phyloP scores from a whole-genome alignment of 768 basidiomycete species.

The Mycena galericulata region DNA sequence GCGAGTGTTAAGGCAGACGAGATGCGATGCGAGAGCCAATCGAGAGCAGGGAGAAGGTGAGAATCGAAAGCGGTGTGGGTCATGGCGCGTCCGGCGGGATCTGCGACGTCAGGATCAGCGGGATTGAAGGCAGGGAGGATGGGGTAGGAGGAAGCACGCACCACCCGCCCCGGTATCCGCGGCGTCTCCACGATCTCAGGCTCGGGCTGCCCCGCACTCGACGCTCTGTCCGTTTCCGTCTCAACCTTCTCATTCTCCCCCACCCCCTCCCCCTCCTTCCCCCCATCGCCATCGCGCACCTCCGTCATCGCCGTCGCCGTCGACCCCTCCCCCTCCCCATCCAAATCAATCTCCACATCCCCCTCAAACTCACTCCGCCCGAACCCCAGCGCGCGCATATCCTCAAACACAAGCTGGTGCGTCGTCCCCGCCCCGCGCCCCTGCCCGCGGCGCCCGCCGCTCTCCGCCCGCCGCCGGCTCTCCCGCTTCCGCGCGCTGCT shows the following conservation, averaged over 20 bases:
- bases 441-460: not conserved
- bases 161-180: slow-evolving; percentile 5
- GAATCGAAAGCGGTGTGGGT: no score
- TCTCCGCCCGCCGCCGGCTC: not conserved
- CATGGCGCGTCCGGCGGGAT: no score
- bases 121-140: no score
- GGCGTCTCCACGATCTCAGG: slow-evolving; percentile 18
- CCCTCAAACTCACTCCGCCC: no score
- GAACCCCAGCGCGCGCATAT: not conserved
- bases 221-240: not conserved
- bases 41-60: no score
- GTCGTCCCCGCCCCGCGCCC: not conserved
- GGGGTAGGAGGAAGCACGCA: no score
- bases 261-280: not conserved
- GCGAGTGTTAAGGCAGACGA: no score
- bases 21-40: no score
- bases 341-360: no score
- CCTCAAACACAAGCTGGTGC: slow-evolving; percentile 13
- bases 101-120: no score
- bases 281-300: not conserved
- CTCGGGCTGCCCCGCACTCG: not conserved
- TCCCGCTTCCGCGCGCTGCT: no score
- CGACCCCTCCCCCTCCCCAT: not conserved
- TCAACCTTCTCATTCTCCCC: not conserved
- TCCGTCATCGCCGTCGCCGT: not conserved